Conservation (phyloP, 805 yeast species). For the Candida ascalaphidarum region DNA sequence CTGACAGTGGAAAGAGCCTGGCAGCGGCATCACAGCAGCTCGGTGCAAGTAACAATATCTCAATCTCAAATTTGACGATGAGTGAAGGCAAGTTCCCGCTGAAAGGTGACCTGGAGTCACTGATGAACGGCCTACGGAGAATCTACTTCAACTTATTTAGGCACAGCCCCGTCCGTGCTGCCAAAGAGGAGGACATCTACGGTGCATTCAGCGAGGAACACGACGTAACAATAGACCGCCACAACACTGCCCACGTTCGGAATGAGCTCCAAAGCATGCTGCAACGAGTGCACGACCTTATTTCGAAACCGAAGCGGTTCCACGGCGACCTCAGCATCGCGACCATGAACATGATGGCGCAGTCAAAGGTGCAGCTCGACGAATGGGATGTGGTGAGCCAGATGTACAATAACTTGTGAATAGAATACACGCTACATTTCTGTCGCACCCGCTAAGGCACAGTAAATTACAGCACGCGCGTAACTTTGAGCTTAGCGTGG, state of each 20-base stretch:
- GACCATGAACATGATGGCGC: constrained; percentile 10
- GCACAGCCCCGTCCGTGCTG: not conserved
- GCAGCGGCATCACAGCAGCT: not conserved
- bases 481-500: no score
- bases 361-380: constrained; percentile 16
- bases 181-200: constrained; percentile 8
- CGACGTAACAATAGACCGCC: no score
- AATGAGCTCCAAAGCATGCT: constrained; percentile 1
- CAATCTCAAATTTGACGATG: no score
- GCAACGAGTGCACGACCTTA: constrained; percentile 1
- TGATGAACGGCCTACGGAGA: no score
- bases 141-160: constrained; percentile 2
- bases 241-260: no score
- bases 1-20: constrained; percentile 1
- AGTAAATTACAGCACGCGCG: no score
- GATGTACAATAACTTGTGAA: constrained; percentile 10
- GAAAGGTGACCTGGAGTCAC: no score
- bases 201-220: constrained; percentile 16
- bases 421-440: no score
- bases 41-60: no score
- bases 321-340: constrained; percentile 5
- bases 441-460: no score
- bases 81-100: no score
- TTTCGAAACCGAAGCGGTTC: constrained; percentile 1
- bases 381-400: constrained; percentile 31